Conservation (phyloP, 371 early-diverging fungal genomes). For the Mucor plumbeus region DNA sequence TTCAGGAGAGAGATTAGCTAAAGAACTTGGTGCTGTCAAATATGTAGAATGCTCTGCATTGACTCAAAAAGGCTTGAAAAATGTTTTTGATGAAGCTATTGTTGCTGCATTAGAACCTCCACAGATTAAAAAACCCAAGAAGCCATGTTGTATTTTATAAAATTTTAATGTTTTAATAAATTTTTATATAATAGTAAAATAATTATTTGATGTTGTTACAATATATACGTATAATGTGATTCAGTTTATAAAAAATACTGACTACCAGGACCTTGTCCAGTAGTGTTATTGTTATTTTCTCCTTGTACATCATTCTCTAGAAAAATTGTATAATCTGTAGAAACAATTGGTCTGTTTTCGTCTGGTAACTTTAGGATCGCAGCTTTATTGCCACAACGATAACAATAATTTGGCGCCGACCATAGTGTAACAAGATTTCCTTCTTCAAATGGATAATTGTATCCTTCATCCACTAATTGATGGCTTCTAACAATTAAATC, state of each 20-base stretch:
- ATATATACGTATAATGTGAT: background rate
- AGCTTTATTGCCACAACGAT: conserved; percentile 99
- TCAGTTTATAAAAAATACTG: conserved; percentile 47
- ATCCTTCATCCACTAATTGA: conserved; percentile 97
- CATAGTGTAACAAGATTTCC: conserved; percentile 99
- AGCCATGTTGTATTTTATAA: conserved; percentile 75
- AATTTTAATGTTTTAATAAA: conserved; percentile 3
- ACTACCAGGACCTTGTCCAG: conserved; percentile 42
- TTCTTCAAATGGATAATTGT: conserved; percentile 96
- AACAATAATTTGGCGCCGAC: conserved; percentile 99
- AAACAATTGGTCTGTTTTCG: conserved; percentile 82
- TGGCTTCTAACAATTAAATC: conserved; percentile 95
- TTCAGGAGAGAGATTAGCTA: conserved; percentile 85
- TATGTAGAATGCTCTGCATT: conserved; percentile 98
- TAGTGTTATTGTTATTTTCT: conserved; percentile 24
- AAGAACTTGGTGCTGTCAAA: conserved; percentile 92
- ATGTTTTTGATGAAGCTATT: conserved; percentile 98
- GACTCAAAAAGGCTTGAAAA: conserved; percentile 95
- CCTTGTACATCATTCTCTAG: conserved; percentile 79
- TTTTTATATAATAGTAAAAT: conserved; percentile 8
- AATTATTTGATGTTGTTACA: conserved; percentile 5
- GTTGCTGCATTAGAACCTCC: conserved; percentile 98
- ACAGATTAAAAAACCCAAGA: conserved; percentile 75
- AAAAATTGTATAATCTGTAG: conserved; percentile 78
- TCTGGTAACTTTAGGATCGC: conserved; percentile 88